phyloP scores from a whole-genome alignment of 169 alveolate species.

The Plasmodium inui region DNA sequence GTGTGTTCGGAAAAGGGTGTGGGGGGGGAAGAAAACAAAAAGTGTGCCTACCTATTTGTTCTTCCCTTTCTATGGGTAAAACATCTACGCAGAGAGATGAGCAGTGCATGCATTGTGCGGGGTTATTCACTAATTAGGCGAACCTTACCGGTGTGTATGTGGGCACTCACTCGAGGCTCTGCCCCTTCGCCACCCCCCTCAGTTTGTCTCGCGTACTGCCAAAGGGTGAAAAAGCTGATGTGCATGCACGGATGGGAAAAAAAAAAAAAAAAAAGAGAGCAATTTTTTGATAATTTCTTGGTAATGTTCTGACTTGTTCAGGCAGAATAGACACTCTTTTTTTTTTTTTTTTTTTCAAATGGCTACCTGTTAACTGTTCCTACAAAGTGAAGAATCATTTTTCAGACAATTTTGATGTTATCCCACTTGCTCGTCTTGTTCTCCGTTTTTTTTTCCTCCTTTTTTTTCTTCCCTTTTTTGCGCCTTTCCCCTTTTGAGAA shows the following conservation, averaged over 20 bases:
- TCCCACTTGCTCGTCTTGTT: not conserved
- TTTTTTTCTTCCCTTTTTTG: not conserved
- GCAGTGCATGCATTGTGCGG: not conserved
- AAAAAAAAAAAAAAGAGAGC: constrained; percentile 17
- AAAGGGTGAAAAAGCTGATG: not conserved
- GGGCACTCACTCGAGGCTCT: not conserved
- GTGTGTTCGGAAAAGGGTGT: too few relatives aligned
- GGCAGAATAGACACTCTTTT: not conserved
- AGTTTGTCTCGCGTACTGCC: not conserved
- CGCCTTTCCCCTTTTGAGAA: not conserved
- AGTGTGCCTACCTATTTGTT: too few relatives aligned
- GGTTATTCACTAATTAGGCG: not conserved
- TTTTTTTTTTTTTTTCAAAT: constrained; percentile 29
- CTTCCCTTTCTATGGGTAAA: too few relatives aligned
- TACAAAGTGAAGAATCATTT: not conserved
- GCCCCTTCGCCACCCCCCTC: not conserved
- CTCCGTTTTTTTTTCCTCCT: not conserved
- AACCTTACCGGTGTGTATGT: not conserved
- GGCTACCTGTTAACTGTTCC: not conserved
- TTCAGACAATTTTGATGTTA: not conserved
- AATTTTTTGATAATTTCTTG: not conserved
- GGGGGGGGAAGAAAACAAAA: too few relatives aligned
- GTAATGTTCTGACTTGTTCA: constrained; percentile 17
- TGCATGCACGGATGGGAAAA: not conserved
- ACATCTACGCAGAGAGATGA: too few relatives aligned